Conservation (phyloP, 1,284 basidiomycete species). For the Ceratobasidium sp. region DNA sequence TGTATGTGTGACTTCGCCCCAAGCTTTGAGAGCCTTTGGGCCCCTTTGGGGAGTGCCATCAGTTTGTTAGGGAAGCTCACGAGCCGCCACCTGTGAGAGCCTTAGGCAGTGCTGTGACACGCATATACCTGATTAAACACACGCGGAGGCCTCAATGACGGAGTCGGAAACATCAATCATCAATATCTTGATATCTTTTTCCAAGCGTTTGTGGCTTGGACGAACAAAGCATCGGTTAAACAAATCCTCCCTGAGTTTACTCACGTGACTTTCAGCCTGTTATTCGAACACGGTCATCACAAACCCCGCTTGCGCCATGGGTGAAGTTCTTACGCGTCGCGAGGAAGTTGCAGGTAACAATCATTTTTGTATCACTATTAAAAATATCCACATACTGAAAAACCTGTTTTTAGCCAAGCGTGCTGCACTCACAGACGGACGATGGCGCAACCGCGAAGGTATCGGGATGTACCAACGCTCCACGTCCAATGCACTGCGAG, state of each 20-base stretch:
- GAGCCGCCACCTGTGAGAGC: neutral
- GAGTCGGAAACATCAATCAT: neutral
- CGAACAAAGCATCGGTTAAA: neutral
- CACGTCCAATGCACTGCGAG: slow-evolving; percentile 37
- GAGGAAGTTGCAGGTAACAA: slow-evolving; percentile 35
- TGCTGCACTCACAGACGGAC: slow-evolving; percentile 37
- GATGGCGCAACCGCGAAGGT: slow-evolving; percentile 42
- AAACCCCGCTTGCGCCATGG: slow-evolving; percentile 7
- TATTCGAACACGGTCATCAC: slow-evolving; percentile 16
- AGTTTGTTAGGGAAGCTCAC: neutral
- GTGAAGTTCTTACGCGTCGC: slow-evolving; percentile 3
- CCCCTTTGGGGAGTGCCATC: no score
- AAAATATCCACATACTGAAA: neutral
- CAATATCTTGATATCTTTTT: neutral
- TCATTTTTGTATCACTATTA: neutral
- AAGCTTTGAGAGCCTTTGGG: no score
- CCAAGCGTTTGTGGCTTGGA: neutral
- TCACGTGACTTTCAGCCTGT: slow-evolving; percentile 14
- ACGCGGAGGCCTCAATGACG: neutral
- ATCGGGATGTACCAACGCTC: slow-evolving; percentile 43
- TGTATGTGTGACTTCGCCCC: no score
- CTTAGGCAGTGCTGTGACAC: neutral
- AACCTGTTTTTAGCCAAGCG: slow-evolving; percentile 12
- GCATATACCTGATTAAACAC: no score
- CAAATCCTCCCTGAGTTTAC: neutral